Evolutionary conservation across 441 rosid species (phyloP).

Genomic region (Jatropha multifida): DNA sequence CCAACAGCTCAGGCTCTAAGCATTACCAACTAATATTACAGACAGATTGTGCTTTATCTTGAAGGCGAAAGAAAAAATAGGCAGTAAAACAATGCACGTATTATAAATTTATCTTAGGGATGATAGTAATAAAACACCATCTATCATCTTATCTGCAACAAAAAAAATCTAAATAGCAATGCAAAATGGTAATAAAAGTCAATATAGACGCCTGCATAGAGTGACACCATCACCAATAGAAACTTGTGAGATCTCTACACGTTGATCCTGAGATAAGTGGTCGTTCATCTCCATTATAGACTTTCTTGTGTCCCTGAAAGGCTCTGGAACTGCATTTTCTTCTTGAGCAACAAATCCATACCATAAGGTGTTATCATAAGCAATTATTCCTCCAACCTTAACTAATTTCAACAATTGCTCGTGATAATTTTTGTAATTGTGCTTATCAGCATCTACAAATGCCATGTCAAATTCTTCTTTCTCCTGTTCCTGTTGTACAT

Average conservation of each 20-base stretch:
- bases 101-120: too few relatives aligned
- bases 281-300: slow-evolving; percentile 36
- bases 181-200: background rate
- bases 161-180: too few relatives aligned
- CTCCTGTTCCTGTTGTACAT: slow-evolving; percentile 11
- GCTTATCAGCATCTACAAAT: slow-evolving; percentile 55
- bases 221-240: slow-evolving; percentile 62
- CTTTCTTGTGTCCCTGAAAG: slow-evolving; percentile 10
- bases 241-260: slow-evolving; percentile 46
- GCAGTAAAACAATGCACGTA: too few relatives aligned
- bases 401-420: slow-evolving; percentile 46
- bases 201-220: slow-evolving; percentile 39
- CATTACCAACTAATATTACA: too few relatives aligned
- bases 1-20: too few relatives aligned
- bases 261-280: slow-evolving; percentile 39
- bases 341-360: slow-evolving; percentile 33
- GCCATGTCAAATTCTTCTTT: slow-evolving; percentile 41
- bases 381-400: slow-evolving; percentile 49
- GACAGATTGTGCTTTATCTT: too few relatives aligned
- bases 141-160: too few relatives aligned
- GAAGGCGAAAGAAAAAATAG: too few relatives aligned
- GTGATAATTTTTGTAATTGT: slow-evolving; percentile 29
- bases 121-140: too few relatives aligned
- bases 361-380: slow-evolving; percentile 57
- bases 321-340: slow-evolving; percentile 31